phyloP scores from a whole-genome alignment of 371 early-diverging fungal species.

The Actinomortierella wolfii region DNA sequence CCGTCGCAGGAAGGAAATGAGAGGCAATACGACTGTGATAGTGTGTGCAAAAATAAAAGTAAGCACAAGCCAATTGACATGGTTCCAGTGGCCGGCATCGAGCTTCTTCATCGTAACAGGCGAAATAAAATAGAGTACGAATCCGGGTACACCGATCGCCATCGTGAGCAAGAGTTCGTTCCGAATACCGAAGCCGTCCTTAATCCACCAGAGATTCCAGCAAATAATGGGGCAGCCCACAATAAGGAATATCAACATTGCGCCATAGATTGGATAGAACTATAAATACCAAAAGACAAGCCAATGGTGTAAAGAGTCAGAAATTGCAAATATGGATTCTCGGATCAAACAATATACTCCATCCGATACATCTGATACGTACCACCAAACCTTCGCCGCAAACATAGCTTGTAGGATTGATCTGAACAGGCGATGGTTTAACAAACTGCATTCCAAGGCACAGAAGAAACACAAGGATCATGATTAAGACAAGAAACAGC shows the following conservation, averaged over 20 bases:
- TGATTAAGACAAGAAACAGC: conserved; percentile 22
- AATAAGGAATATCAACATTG: conserved; percentile 29
- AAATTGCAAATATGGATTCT: neutral
- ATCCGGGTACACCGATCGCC: conserved; percentile 37
- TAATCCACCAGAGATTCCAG: conserved; percentile 42
- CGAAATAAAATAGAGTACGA: conserved; percentile 37
- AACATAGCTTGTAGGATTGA: conserved; percentile 27
- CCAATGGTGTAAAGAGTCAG: neutral
- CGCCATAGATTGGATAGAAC: conserved; percentile 38
- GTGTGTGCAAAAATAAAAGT: conserved; percentile 29
- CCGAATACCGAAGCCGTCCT: conserved; percentile 43
- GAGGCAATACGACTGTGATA: conserved; percentile 33
- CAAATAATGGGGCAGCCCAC: conserved; percentile 30
- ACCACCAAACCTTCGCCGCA: conserved; percentile 42
- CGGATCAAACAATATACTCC: neutral
- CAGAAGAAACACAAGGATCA: conserved; percentile 16
- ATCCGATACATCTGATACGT: neutral
- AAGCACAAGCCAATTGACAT: conserved; percentile 33
- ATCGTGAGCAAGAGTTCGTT: conserved; percentile 39
- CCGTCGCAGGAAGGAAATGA: conserved; percentile 27
- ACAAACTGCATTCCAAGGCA: conserved; percentile 43
- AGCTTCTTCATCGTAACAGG: conserved; percentile 29
- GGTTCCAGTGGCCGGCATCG: conserved; percentile 41
- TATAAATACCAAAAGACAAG: neutral
- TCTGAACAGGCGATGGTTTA: conserved; percentile 41